Conservation (phyloP, 1,284 basidiomycete species). For the Rhodotorula sp. region DNA sequence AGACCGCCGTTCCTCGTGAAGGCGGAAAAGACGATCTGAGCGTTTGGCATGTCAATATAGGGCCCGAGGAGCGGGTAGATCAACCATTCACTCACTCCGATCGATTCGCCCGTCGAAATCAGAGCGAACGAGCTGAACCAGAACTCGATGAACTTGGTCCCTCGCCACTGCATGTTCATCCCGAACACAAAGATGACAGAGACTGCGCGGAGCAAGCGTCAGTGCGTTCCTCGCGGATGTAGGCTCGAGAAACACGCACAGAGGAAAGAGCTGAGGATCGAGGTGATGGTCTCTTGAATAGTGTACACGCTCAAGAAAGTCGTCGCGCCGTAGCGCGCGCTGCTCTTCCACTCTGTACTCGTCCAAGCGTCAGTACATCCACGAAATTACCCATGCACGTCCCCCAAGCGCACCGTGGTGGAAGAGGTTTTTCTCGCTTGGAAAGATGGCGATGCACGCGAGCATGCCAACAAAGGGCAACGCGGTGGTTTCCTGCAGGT, state of each 20-base stretch:
- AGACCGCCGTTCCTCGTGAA: constrained; percentile 43
- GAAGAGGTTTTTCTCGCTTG: constrained; percentile 51
- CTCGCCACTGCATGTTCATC: constrained; percentile 51
- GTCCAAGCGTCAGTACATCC: not conserved
- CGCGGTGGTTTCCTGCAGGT: constrained; percentile 1
- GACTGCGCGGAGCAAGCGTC: constrained; percentile 7
- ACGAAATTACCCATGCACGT: not conserved
- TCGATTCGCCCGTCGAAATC: constrained; percentile 50
- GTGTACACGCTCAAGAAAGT: constrained; percentile 54
- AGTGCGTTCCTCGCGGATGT: not conserved
- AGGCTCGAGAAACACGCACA: constrained; percentile 7
- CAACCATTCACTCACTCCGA: constrained; percentile 42
- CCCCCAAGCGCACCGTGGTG: constrained; percentile 46
- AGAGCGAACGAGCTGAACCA: constrained; percentile 50
- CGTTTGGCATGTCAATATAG: constrained; percentile 11
- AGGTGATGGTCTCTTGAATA: constrained; percentile 50
- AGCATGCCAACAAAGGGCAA: constrained; percentile 45
- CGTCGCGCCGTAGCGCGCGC: constrained; percentile 50
- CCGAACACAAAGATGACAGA: constrained; percentile 35
- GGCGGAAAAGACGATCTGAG: constrained; percentile 44
- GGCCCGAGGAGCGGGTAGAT: not conserved
- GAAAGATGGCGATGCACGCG: constrained; percentile 53
- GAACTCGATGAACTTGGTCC: constrained; percentile 53
- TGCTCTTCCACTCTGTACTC: constrained; percentile 44
- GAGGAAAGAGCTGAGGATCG: constrained; percentile 47